Evolutionary conservation across 2,329 filamentous ascomycete genomes (phyloP).

Genomic region (Trichoderma endophyticum): DNA sequence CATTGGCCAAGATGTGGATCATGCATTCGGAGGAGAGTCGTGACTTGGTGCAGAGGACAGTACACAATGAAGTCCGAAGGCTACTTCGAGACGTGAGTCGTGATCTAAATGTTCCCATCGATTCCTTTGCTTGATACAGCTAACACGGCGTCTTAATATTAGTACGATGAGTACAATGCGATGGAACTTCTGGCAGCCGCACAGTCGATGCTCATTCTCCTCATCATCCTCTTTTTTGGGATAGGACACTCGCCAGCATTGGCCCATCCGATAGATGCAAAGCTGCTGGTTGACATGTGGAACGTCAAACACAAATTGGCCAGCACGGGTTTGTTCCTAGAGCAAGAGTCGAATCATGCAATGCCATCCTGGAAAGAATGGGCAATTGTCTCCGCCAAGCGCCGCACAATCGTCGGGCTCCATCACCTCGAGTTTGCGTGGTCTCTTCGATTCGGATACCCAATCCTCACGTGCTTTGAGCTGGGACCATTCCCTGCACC

Average conservation of each 20-base stretch:
- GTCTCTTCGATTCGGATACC: not conserved
- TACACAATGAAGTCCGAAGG: not conserved
- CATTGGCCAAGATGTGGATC: not conserved
- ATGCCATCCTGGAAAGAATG: not conserved
- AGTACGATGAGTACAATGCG: not conserved
- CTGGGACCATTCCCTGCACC: not conserved
- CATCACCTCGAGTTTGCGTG: not conserved
- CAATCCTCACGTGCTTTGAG: not conserved
- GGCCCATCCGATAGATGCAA: not conserved
- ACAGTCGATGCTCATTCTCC: not conserved
- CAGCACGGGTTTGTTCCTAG: not conserved
- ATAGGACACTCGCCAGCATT: not conserved
- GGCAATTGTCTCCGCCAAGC: not conserved
- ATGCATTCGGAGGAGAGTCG: not conserved
- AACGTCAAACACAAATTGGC: not conserved
- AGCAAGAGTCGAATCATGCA: not conserved
- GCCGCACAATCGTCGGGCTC: not conserved
- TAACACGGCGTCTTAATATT: not conserved
- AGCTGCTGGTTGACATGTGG: not conserved
- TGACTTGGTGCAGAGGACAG: not conserved
- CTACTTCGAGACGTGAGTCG: not conserved
- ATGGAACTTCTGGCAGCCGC: not conserved
- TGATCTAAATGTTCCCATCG: rapidly evolving
- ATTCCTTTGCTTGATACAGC: not conserved
- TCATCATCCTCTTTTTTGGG: not conserved